Percentiles rank a stretch among this genome's conserved stretches.
Conservation (phyloP, 2,329 filamentous ascomycete species). For the Phialophora expanda region DNA sequence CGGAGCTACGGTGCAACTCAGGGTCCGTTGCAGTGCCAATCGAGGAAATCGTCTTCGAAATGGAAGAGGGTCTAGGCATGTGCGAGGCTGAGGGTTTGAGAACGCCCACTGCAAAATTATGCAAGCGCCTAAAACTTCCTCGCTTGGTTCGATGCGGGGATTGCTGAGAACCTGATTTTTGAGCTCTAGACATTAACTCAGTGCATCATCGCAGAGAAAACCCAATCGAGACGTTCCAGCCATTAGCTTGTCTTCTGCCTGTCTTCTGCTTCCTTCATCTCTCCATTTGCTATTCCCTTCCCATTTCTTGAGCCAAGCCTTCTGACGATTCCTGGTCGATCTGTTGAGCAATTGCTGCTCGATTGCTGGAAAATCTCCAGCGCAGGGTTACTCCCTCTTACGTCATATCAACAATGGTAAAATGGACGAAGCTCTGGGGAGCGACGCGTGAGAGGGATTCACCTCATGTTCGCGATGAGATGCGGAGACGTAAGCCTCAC, state of each 20-base stretch:
- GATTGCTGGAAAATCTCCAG: neutral
- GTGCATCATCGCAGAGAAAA: neutral
- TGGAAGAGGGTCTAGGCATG: neutral
- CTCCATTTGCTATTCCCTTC: neutral
- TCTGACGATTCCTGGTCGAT: neutral
- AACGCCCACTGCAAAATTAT: neutral
- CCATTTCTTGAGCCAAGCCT: neutral
- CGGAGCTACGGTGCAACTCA: neutral
- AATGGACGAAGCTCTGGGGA: constrained; percentile 33
- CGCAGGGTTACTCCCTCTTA: neutral
- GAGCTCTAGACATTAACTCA: constrained; percentile 7
- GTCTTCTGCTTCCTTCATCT: constrained; percentile 1
- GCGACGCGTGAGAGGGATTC: constrained; percentile 37
- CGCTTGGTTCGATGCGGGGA: constrained; percentile 2
- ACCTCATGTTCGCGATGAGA: constrained; percentile 47
- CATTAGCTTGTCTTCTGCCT: neutral
- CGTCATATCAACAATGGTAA: constrained; percentile 31
- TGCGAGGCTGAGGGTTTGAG: neutral
- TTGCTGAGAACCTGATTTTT: constrained; percentile 12
- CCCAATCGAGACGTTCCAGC: neutral
- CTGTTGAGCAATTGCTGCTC: neutral
- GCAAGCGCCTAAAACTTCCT: neutral
- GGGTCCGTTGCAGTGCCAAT: neutral
- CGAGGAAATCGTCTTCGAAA: neutral
- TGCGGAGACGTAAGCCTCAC: constrained; percentile 48